phyloP scores from a whole-genome alignment of 805 yeast genomes.

The Starmera pachycereana region DNA sequence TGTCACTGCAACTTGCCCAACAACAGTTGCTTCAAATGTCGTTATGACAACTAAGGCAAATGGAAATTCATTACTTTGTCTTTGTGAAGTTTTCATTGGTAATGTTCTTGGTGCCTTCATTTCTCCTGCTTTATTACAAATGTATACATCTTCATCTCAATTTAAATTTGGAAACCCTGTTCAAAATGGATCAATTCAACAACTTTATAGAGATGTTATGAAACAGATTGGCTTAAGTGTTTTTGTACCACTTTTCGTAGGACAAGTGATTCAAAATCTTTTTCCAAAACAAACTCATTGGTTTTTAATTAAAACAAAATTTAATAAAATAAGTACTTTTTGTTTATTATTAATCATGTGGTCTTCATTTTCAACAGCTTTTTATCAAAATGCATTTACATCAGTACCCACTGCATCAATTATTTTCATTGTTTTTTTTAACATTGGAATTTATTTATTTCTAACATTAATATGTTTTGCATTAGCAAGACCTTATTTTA shows the following conservation, averaged over 20 bases:
- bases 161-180: slow-evolving; percentile 84
- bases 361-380: slow-evolving; percentile 79
- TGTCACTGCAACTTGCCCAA: slow-evolving; percentile 81
- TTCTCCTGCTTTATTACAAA: slow-evolving; percentile 75
- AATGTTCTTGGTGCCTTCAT: slow-evolving; percentile 79
- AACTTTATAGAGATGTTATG: slow-evolving; percentile 68
- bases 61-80: slow-evolving; percentile 69
- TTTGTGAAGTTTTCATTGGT: slow-evolving; percentile 81
- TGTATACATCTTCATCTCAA: slow-evolving; percentile 42
- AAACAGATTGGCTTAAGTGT: slow-evolving; percentile 79
- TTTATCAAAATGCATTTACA: slow-evolving; percentile 70
- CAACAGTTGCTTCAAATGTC: slow-evolving; percentile 86
- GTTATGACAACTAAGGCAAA: slow-evolving; percentile 84
- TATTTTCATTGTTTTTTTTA: slow-evolving; percentile 73
- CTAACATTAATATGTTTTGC: slow-evolving; percentile 58
- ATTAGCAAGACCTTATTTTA: slow-evolving; percentile 49
- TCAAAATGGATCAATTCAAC: slow-evolving; percentile 36
- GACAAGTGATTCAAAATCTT: slow-evolving; percentile 68
- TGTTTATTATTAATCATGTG: slow-evolving; percentile 72
- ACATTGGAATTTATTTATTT: slow-evolving; percentile 67
- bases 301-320: slow-evolving; percentile 43
- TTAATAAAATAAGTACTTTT: slow-evolving; percentile 68
- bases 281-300: slow-evolving; percentile 57
- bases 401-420: slow-evolving; percentile 58
- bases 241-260: slow-evolving; percentile 80